Base-by-base conservation (phyloP, 306 rosid species). In the Vigna trinervia region DNA sequence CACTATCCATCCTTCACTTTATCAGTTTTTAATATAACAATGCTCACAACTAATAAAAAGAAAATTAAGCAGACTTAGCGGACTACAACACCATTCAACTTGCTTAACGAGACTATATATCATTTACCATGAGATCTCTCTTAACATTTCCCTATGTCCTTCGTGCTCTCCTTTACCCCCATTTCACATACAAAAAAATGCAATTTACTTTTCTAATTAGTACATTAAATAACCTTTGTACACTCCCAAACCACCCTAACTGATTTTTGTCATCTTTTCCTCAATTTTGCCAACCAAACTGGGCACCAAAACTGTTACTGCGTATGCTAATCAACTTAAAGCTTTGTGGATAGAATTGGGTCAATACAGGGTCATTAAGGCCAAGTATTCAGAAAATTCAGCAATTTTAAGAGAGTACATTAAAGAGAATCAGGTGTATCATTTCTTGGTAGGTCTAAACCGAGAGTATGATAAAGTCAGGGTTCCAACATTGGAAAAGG, bases 51-150 rank as follows among this genome's bases (percentile, higher is more conserved):
- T 5, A 70, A 58, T 23, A 78, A 20, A 60, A 59, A 58, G 19
- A 66, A 69, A 41, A 45, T n/a, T 4, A 51, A 76, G 7, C 19
- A 23, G 30, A 77, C 22, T 23, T 56, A 68, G 39, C 23, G 17
- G 2, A 77, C 59, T 43, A 5, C 20, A 30, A 60, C 30, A 32
- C 8, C 22, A 30, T 30, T 60, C 0, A 0, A 60, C 66, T 13
- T 60, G 67, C 43, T 28, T 26, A 23, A 56, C 22, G 15, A 26
- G 15, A 26, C 39, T 1, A 1, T 8, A 9, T 41, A 41, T 41
- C 12, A 39, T 57, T 59, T 59, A 30, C 66, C 1, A 60, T 13
- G 20, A 60, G 20, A 60, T 60, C 41, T 60, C 20, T 60, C 19
- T 5, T 11, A 59, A 28, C 41, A 9, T 9, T 12, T 2, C 39